Conservation (phyloP, 129 eudicot genomes). For the Helichrysum umbraculigerum region DNA sequence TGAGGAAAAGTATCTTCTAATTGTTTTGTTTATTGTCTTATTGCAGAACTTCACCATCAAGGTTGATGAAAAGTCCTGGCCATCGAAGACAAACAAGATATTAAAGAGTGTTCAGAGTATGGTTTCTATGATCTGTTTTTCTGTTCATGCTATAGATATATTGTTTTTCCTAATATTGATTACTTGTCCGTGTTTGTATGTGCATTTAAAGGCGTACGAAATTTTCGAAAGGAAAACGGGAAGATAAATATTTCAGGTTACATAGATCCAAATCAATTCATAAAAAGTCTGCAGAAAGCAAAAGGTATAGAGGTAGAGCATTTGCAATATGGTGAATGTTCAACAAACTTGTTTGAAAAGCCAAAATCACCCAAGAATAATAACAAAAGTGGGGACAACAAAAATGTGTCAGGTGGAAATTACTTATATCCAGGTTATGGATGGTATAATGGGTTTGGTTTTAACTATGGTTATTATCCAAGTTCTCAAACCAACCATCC, state of each 20-base stretch:
- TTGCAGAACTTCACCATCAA: slow-evolving; percentile 34
- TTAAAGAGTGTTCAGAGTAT: not conserved
- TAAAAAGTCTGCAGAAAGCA: not conserved
- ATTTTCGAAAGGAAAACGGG: not conserved
- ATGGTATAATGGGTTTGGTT: slow-evolving; percentile 10
- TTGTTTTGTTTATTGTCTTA: not conserved
- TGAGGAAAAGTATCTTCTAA: slow-evolving; percentile 11
- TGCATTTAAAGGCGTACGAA: not conserved
- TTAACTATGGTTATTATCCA: slow-evolving; percentile 5
- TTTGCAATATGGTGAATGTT: not conserved
- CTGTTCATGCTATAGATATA: not conserved
- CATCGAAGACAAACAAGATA: not conserved
- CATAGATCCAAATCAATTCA: not conserved
- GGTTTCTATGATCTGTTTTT: not conserved
- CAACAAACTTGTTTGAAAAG: slow-evolving; percentile 23
- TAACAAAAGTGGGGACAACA: slow-evolving; percentile 1
- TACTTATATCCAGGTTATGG: slow-evolving; percentile 22
- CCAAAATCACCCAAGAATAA: not conserved
- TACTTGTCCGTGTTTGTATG: not conserved
- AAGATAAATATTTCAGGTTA: not conserved
- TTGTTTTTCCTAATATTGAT: not conserved
- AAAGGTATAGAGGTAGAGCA: not conserved
- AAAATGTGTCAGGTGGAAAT: slow-evolving; percentile 4
- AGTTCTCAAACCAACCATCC: slow-evolving; percentile 2
- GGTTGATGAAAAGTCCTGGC: not conserved